Evolutionary conservation across 164 flowering plant species (phyloP).

Genomic region (Nelumbo lutea): DNA sequence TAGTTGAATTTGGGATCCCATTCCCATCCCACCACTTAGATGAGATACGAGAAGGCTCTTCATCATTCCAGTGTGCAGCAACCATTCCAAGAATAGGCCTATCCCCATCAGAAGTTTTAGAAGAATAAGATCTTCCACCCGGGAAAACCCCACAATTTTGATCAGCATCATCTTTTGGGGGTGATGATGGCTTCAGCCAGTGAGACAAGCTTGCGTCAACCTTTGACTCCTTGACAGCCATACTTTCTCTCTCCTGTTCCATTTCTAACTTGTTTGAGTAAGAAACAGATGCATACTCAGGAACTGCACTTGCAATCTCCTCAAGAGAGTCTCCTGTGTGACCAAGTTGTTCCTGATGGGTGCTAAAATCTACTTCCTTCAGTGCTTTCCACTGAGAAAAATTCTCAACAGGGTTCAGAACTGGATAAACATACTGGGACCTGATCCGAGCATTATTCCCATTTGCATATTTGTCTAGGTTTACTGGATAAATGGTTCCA

Average conservation of each 20-base stretch:
- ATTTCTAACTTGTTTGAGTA: not conserved
- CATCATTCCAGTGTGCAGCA: conserved; percentile 76
- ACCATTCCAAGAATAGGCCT: conserved; percentile 84
- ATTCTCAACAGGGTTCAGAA: conserved; percentile 45
- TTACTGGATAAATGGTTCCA: too few species aligned
- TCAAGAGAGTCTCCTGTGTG: conserved; percentile 24
- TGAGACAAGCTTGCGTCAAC: conserved; percentile 53
- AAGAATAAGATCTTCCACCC: conserved; percentile 21
- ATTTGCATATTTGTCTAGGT: too few species aligned
- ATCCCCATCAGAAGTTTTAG: conserved; percentile 39
- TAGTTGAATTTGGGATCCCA: conserved; percentile 97
- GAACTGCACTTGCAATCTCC: conserved; percentile 16
- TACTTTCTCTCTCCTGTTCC: conserved; percentile 11
- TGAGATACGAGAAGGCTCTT: conserved; percentile 38
- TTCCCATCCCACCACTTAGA: conserved; percentile 90
- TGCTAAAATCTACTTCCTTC: conserved; percentile 33
- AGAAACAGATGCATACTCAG: conserved; percentile 9
- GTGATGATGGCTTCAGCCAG: conserved; percentile 50
- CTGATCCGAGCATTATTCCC: conserved; percentile 45
- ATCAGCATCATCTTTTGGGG: conserved; percentile 17
- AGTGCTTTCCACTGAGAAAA: conserved; percentile 34
- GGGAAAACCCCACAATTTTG: conserved; percentile 11
- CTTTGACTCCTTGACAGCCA: conserved; percentile 21
- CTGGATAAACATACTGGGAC: conserved; percentile 71
- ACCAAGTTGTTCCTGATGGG: conserved; percentile 16